phyloP scores from a whole-genome alignment of 352 stramenopile genomes.

The Globisporangium cystogenes region DNA sequence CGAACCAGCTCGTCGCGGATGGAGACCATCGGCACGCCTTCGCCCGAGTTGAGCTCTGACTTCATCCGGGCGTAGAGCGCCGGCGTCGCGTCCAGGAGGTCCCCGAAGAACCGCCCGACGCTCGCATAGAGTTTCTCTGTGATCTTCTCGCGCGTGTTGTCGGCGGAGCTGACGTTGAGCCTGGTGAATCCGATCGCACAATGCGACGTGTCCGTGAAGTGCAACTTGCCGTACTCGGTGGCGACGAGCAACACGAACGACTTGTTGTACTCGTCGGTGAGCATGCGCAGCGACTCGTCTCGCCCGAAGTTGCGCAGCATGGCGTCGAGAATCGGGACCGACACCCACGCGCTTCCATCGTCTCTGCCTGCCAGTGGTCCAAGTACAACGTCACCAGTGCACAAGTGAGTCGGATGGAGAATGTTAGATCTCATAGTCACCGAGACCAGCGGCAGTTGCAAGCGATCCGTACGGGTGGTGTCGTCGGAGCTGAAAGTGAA shows the following conservation, averaged over 20 bases:
- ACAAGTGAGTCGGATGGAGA: not conserved
- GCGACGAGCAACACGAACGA: constrained; percentile 18
- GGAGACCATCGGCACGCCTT: constrained; percentile 3
- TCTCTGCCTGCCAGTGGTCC: constrained; percentile 16
- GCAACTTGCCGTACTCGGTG: constrained; percentile 25
- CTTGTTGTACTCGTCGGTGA: constrained; percentile 22
- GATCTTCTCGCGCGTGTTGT: constrained; percentile 24
- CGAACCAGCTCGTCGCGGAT: constrained; percentile 12
- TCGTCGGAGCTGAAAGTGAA: constrained; percentile 17
- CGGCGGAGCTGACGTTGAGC: constrained; percentile 18
- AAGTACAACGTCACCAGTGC: not conserved
- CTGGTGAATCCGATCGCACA: constrained; percentile 24
- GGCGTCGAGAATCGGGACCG: constrained; percentile 18
- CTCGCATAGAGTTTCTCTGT: constrained; percentile 20
- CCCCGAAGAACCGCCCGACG: constrained; percentile 12
- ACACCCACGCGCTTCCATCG: constrained; percentile 27
- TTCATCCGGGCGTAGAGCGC: constrained; percentile 16
- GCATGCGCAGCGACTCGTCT: constrained; percentile 9
- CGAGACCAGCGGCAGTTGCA: not conserved
- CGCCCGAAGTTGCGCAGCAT: constrained; percentile 20
- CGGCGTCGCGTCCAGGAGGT: constrained; percentile 12
- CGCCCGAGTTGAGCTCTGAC: constrained; percentile 4
- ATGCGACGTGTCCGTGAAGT: constrained; percentile 23
- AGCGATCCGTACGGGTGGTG: constrained; percentile 13
- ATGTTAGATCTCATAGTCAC: not conserved